Evolutionary conservation across 2,329 filamentous ascomycete species (phyloP).

Genomic region (Cryphonectria nitschkei): DNA sequence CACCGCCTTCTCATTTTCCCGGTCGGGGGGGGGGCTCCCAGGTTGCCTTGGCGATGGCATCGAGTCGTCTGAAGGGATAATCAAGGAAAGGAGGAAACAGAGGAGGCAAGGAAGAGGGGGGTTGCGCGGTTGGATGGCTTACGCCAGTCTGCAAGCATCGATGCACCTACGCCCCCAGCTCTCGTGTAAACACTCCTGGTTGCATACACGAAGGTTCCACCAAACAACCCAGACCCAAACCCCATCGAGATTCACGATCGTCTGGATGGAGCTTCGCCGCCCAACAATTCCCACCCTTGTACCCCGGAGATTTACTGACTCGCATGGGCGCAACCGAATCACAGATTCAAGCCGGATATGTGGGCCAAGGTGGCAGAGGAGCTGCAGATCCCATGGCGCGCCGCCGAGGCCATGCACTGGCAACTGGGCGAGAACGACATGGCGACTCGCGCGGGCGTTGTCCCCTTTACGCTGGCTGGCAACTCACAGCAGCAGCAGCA

Average conservation of each 20-base stretch:
- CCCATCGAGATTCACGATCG: constrained; percentile 21
- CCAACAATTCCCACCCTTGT: constrained; percentile 3
- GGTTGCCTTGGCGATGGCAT: neutral
- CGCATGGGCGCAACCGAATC: constrained; percentile 18
- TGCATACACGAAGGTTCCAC: constrained; percentile 22
- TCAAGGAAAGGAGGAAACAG: neutral
- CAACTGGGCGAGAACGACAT: constrained; percentile 92
- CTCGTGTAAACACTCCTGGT: constrained; percentile 7
- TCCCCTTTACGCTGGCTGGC: constrained; percentile 75
- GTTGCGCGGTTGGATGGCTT: neutral
- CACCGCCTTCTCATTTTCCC: neutral
- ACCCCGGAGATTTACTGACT: constrained; percentile 25
- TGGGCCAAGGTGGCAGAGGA: constrained; percentile 96
- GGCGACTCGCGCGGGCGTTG: constrained; percentile 86
- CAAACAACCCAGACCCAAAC: neutral
- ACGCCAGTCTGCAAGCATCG: constrained; percentile 12
- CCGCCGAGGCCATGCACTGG: constrained; percentile 98
- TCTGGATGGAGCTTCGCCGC: constrained; percentile 14
- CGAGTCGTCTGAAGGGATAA: neutral
- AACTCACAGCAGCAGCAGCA: constrained; percentile 40
- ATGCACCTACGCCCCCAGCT: constrained; percentile 9
- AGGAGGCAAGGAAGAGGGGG: no score
- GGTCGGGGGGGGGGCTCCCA: neutral
- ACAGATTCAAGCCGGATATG: constrained; percentile 95
- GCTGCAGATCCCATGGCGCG: constrained; percentile 92